phyloP scores from a whole-genome alignment of 202 grass and related monocot species.

The Digitaria exilis region DNA sequence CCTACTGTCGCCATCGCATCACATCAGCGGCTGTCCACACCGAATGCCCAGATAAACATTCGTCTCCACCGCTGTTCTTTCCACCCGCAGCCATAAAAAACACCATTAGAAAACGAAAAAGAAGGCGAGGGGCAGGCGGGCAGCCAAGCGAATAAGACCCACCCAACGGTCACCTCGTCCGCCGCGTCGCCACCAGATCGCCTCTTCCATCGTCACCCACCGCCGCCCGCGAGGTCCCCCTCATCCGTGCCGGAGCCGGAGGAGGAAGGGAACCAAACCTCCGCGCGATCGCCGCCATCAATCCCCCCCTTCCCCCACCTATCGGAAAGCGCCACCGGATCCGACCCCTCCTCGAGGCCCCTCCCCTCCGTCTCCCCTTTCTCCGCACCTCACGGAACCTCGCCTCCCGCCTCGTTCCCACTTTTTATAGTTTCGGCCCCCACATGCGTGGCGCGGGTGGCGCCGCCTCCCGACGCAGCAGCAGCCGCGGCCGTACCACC shows the following conservation, averaged over 20 bases:
- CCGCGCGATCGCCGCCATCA: constrained; percentile 41
- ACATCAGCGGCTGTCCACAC: background rate
- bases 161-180: constrained; percentile 58
- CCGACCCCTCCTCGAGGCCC: background rate
- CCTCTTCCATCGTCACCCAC: background rate
- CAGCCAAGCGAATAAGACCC: background rate
- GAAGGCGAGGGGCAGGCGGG: background rate
- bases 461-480: constrained; percentile 2
- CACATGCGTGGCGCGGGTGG: constrained; percentile 18
- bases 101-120: background rate
- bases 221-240: constrained; percentile 21
- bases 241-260: background rate
- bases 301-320: constrained; percentile 11
- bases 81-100: background rate
- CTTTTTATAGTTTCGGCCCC: constrained; percentile 19
- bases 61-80: background rate
- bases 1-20: constrained; percentile 5
- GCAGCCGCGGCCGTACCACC: constrained; percentile 12
- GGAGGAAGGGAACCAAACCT: background rate
- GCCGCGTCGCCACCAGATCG: constrained; percentile 14
- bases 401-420: background rate
- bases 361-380: background rate
- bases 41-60: constrained; percentile 27
- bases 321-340: constrained; percentile 44
- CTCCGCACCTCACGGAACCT: constrained; percentile 37